Conservation (phyloP, 2,329 filamentous ascomycete genomes). For the Aspergillus thermomutatus region DNA sequence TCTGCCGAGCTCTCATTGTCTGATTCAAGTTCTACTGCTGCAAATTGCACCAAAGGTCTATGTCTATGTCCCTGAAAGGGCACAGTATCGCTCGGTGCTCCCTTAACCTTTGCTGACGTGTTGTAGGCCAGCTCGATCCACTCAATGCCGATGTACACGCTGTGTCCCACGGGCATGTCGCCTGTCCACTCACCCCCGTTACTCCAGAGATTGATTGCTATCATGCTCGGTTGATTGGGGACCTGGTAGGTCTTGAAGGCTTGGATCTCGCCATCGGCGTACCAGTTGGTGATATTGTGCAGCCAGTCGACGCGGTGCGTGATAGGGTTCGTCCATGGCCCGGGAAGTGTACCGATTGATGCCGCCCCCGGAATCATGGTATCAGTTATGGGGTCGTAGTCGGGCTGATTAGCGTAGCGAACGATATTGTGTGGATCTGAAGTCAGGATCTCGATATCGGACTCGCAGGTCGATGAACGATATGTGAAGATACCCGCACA, state of each 20-base stretch:
- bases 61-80: background rate
- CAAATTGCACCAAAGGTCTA: background rate
- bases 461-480: constrained; percentile 45
- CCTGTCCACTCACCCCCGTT: constrained; percentile 42
- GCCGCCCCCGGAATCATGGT: constrained; percentile 32
- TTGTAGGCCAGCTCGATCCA: constrained; percentile 44
- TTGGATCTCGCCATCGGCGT: constrained; percentile 29
- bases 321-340: constrained; percentile 40
- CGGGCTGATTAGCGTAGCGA: constrained; percentile 43
- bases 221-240: constrained; percentile 33
- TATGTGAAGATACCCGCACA: constrained; percentile 53
- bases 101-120: constrained; percentile 17
- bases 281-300: constrained; percentile 34
- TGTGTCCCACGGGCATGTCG: constrained; percentile 36
- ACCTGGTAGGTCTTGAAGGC: constrained; percentile 35
- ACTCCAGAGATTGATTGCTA: constrained; percentile 44
- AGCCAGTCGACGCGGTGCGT: constrained; percentile 44
- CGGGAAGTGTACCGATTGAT: constrained; percentile 25
- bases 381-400: constrained; percentile 36
- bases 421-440: constrained; percentile 43
- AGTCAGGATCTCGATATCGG: constrained; percentile 54
- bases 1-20: background rate
- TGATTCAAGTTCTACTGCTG: background rate
- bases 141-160: constrained; percentile 38
- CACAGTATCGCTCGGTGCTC: background rate